These are phyloP conservation scores for Dichotomocladium elegans DNA, from an alignment of 371 early-diverging fungal genomes.

Conservation along the genomic window DNA sequence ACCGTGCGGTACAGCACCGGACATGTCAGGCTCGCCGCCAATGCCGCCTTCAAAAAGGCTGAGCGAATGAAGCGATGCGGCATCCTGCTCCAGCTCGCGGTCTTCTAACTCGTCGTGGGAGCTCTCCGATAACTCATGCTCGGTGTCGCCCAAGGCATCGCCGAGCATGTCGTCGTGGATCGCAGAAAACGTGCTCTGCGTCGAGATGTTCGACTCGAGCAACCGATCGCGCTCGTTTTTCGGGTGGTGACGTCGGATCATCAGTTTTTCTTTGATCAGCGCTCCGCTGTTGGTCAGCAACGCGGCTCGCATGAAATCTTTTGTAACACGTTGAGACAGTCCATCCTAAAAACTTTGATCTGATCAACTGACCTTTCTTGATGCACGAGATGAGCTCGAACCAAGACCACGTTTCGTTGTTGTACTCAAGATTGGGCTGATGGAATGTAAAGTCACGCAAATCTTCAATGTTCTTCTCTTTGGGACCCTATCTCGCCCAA, in stretches of 20 bases:
- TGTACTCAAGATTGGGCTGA: constrained; percentile 71
- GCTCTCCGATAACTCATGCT: constrained; percentile 11
- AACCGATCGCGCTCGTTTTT: background rate
- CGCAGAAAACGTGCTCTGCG: constrained; percentile 6
- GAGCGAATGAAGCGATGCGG: constrained; percentile 14
- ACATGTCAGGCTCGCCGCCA: too few relatives aligned
- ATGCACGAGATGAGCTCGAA: constrained; percentile 61
- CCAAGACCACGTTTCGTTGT: constrained; percentile 76
- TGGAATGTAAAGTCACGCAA: constrained; percentile 64
- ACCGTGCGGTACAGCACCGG: too few relatives aligned
- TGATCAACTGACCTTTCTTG: constrained; percentile 45
- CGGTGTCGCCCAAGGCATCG: constrained; percentile 11
- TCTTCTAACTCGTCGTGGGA: constrained; percentile 12
- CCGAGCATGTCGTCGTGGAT: background rate
- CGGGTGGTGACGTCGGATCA: constrained; percentile 36
- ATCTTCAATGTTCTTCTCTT: constrained; percentile 73
- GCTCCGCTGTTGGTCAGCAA: constrained; percentile 41
- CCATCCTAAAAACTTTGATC: too few relatives aligned
- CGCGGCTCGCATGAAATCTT: constrained; percentile 46
- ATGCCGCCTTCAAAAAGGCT: constrained; percentile 7
- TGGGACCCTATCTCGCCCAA: constrained; percentile 43
- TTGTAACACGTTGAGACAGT: background rate
- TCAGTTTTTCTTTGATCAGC: constrained; percentile 40
- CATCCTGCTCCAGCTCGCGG: constrained; percentile 12
- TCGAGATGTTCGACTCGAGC: constrained; percentile 9